Conservation (phyloP, 306 rosid species). For the Quercus variabilis region DNA sequence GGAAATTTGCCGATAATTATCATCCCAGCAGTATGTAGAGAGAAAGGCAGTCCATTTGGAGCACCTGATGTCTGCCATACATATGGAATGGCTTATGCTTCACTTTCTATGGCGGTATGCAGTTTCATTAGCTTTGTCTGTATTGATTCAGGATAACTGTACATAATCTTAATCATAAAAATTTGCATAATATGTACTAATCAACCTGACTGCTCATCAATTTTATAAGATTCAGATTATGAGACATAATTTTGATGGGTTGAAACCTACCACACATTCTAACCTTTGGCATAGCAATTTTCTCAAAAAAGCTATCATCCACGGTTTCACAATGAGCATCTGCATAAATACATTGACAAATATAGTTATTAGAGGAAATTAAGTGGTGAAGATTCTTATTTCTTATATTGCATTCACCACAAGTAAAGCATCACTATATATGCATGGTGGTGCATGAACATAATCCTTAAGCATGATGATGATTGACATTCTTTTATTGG, state of each 20-base stretch:
- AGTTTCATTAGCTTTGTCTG: conserved; percentile 21
- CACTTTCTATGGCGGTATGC: conserved; percentile 58
- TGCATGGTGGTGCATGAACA: neutral
- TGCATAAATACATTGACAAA: neutral
- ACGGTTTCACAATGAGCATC: neutral
- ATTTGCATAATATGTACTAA: neutral
- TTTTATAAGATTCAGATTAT: neutral
- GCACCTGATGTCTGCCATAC: conserved; percentile 40
- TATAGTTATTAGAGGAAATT: no score
- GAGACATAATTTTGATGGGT: neutral
- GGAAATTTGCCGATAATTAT: conserved; percentile 54
- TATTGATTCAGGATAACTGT: neutral
- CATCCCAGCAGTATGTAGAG: conserved; percentile 45
- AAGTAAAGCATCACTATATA: neutral
- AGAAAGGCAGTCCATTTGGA: conserved; percentile 56
- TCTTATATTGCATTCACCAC: neutral
- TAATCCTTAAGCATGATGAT: neutral
- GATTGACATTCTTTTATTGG: neutral
- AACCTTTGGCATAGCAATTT: neutral
- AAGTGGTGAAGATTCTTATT: neutral
- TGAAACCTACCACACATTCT: neutral
- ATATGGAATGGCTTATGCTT: conserved; percentile 50
- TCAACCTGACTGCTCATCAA: neutral
- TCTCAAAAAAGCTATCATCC: neutral
- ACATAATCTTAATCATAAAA: neutral